Base-by-base conservation (phyloP, 2,329 filamentous ascomycete species). In the Diaporthe aspalathi region DNA sequence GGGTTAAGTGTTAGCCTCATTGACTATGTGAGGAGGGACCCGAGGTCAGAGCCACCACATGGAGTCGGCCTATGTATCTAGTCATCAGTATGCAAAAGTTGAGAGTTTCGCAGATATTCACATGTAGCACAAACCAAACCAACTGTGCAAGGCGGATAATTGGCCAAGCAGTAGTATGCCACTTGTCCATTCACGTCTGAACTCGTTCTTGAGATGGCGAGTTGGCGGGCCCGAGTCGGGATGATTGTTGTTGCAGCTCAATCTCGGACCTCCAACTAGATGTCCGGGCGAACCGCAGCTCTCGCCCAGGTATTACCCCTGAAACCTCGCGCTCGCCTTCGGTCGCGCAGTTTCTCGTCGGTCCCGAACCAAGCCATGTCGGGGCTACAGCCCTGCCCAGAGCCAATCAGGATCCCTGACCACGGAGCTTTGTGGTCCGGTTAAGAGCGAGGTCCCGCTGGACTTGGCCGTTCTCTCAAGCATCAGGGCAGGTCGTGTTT, bases 311-410 rank as follows among this genome's bases (percentile, higher is more conserved):
- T n/a, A n/a, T n/a, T n/a, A n/a, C n/a, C n/a, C 54, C 53, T 43
- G 53, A 52, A 17, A 11, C 22, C 22, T 17, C n/a, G 17, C 52
- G 16, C 16, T 68, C 67, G 5, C 35, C 43, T 50, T 52, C 50
- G 45, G 45, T 52, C 67, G 67, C 53, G 24, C 22, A 50, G 22
- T 68, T 60, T 40, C 40, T n/a, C 11, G 32, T 68, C 67, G 67
- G 67, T 68, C 53, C 67, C 67, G 67, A 68, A 29, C 0, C 8
- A 29, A n/a, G 20, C 47, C 45, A 20, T 20, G 38, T 8, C 32
- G 5, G 20, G 60, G 9, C 5, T 17, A 17, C 27, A 47, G 14
- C 16, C 1, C 27, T 16, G 2, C 16, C 12, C 43, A 49, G 54
- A 50, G 20, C 66, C 53, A 57, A 68, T 50, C 53, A 68, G 29